Evolutionary conservation across 2,329 filamentous ascomycete genomes (phyloP), one percentile per base, ranked within the genome.

Genomic region (Colletotrichum sp.): DNA sequence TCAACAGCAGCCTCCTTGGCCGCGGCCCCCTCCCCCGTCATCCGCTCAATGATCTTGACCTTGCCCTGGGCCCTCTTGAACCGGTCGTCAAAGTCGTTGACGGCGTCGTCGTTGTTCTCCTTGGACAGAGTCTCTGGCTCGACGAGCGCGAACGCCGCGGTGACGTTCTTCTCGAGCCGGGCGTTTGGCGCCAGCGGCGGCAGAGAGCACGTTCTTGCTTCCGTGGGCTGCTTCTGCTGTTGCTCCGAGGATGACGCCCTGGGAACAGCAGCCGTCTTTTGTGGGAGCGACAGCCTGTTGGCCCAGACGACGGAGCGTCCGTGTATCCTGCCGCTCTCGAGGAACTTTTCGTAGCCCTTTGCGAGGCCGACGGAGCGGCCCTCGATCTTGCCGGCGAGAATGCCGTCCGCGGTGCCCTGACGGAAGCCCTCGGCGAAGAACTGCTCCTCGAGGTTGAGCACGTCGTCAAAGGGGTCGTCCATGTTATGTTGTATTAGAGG

Each of bases 261-360:
- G 57, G 61, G 25, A 11, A 22, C 66, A 34, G 60, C 70, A 15
- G 74, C 59, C 52, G 72, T 52, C 60, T 68, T 67, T 52, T 68
- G 68, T 5, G 69, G 39, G 8, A 70, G 34, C 6, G 72, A 87
- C 13, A 96, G 84, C 70, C 96, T 90, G 76, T 94, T 94, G 15
- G 93, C 92, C 96, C 96, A 98, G n/a, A 98, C 89, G 28, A 94
- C 86, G 16, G 95, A 92, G 80, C 92, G 93, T 60, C 95, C 95
- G 80, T 96, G 93, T 36, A 98, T 85, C 74, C 90, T 90, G 4
- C 96, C 96, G 83, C 95, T 91, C 77, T 95, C 93, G 57, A 94
- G 82, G 81, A 98, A 98, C 85, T 98, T 98, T 80, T 98, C 95
- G 80, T 97, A 98, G 1, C 96, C 96, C 78, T 96, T 97, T 83